A percentile compares a stretch with the other conserved stretches of the same genome.
phyloP scores from a whole-genome alignment of 148 eudicot genomes.

The Rheum nobile region DNA sequence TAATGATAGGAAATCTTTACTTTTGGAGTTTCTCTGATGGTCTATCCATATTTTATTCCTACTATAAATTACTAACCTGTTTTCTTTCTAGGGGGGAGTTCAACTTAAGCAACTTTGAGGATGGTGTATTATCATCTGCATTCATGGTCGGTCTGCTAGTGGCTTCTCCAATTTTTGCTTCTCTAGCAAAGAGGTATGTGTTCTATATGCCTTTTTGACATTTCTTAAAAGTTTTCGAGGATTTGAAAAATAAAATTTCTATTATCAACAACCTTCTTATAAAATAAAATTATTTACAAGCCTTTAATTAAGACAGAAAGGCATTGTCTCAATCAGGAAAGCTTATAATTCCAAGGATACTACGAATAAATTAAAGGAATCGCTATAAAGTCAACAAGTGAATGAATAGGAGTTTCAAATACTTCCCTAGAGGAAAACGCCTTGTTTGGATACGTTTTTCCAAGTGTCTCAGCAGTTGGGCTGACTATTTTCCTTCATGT shows the following conservation, averaged over 20 bases:
- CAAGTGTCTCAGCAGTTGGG: neutral
- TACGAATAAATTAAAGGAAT: neutral
- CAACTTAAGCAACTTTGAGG: constrained; percentile 73
- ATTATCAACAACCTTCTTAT: neutral
- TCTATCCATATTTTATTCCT: neutral
- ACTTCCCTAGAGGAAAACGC: neutral
- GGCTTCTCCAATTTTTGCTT: constrained; percentile 88
- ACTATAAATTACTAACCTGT: neutral
- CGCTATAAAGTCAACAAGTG: neutral
- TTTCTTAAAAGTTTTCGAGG: neutral
- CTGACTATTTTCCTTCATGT: neutral
- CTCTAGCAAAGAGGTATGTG: constrained; percentile 65
- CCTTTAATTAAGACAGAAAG: neutral
- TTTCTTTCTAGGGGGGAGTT: constrained; percentile 57
- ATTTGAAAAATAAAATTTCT: neutral
- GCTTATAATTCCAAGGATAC: neutral
- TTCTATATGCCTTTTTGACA: neutral
- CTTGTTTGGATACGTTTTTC: neutral
- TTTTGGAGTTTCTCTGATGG: neutral
- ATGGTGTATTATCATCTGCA: constrained; percentile 91
- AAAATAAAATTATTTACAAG: neutral
- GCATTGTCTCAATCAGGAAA: neutral
- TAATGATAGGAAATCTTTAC: neutral
- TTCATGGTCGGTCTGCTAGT: constrained; percentile 97
- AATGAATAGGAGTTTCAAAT: neutral